Percentiles rank a stretch among this genome's conserved stretches.
phyloP scores from a whole-genome alignment of 2,329 filamentous ascomycete species.

The Pezicula carpinea region DNA sequence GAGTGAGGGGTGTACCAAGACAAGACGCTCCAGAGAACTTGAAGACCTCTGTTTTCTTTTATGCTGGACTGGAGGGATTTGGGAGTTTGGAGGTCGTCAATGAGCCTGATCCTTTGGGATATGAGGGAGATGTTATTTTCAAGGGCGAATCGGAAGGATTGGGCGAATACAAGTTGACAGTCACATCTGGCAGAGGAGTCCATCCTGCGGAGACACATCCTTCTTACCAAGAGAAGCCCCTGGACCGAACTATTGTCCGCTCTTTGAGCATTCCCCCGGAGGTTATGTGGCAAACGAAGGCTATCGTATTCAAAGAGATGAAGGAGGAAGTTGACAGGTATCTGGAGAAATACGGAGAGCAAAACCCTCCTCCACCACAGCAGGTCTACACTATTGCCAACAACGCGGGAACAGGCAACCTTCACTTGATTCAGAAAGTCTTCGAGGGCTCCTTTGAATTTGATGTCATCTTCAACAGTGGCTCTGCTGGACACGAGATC shows the following conservation, averaged over 20 bases:
- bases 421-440: slow-evolving; percentile 85
- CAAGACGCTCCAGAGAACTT: slow-evolving; percentile 62
- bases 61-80: slow-evolving; percentile 73
- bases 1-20: slow-evolving; percentile 77
- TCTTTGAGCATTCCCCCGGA: slow-evolving; percentile 64
- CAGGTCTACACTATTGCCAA: slow-evolving; percentile 79
- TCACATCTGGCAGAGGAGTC: slow-evolving; percentile 66
- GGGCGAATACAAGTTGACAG: slow-evolving; percentile 72
- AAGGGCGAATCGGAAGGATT: slow-evolving; percentile 66
- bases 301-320: slow-evolving; percentile 57
- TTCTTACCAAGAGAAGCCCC: slow-evolving; percentile 61
- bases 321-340: slow-evolving; percentile 59
- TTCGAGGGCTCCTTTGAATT: slow-evolving; percentile 91
- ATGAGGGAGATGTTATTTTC: slow-evolving; percentile 60
- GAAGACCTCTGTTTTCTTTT: slow-evolving; percentile 77
- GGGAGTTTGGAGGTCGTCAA: slow-evolving; percentile 60
- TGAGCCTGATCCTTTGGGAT: slow-evolving; percentile 47
- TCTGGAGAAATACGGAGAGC: slow-evolving; percentile 52
- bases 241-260: slow-evolving; percentile 71
- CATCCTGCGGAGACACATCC: slow-evolving; percentile 62
- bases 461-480: slow-evolving; percentile 84
- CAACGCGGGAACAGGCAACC: slow-evolving; percentile 65
- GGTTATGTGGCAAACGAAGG: slow-evolving; percentile 80
- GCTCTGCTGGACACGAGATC: slow-evolving; percentile 53
- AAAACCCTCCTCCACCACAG: slow-evolving; percentile 74